phyloP scores from a whole-genome alignment of 768 basidiomycete species.

The Ephemerocybe angulata region DNA sequence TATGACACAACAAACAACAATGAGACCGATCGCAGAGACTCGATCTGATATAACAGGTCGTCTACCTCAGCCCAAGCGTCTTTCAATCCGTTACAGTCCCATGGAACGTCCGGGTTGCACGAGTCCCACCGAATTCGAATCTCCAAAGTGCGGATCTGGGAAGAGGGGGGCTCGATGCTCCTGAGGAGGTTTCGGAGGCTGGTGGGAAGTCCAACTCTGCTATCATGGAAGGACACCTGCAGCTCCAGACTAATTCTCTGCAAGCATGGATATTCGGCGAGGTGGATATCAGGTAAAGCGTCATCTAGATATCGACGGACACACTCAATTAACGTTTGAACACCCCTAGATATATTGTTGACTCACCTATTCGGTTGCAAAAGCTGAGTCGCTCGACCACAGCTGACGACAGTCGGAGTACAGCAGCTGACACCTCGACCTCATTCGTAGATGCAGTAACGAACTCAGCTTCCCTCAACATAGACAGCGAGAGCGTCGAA shows the following conservation, averaged over 20 bases:
- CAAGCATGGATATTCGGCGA: not conserved
- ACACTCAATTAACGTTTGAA: not conserved
- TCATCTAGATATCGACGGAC: not conserved
- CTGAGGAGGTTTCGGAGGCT: not conserved
- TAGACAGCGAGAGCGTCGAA: not conserved
- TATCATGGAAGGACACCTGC: not conserved
- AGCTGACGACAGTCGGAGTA: too few relatives aligned
- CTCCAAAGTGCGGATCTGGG: not conserved
- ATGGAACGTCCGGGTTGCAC: not conserved
- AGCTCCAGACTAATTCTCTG: not conserved
- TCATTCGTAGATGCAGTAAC: too few relatives aligned
- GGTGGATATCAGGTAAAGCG: not conserved
- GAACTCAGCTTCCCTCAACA: not conserved
- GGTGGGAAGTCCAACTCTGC: not conserved
- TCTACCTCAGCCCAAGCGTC: not conserved
- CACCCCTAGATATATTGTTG: too few relatives aligned
- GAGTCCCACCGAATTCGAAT: not conserved
- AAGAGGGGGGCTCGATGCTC: not conserved
- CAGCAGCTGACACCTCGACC: too few relatives aligned
- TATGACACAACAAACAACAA: not conserved
- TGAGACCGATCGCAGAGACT: not conserved
- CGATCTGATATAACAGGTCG: not conserved
- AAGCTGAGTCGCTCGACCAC: not conserved
- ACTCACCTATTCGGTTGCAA: not conserved
- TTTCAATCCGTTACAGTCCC: not conserved